Evolutionary conservation across 2,329 filamentous ascomycete genomes (phyloP).

Genomic region (Leptographium wingfieldii): DNA sequence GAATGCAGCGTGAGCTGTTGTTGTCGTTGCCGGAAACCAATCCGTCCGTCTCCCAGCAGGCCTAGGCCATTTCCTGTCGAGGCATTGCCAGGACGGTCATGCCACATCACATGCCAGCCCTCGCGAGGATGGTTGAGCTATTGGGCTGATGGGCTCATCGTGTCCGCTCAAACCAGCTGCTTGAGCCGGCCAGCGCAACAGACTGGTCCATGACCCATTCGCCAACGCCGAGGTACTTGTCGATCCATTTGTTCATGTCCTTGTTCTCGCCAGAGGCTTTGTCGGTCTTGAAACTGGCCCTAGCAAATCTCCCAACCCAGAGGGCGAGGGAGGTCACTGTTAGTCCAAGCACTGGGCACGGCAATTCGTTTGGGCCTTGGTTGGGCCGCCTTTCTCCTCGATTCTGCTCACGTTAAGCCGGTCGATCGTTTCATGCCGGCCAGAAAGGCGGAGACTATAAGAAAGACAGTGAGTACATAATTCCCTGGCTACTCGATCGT

Average conservation of each 20-base stretch:
- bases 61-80: too few species aligned
- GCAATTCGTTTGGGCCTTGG: neutral
- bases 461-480: neutral
- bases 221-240: conserved; percentile 85
- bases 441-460: conserved; percentile 79
- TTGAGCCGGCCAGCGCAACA: conserved; percentile 78
- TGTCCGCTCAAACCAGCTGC: conserved; percentile 82
- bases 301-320: conserved; percentile 26
- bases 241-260: conserved; percentile 76
- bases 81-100: too few species aligned
- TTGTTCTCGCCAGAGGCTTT: conserved; percentile 68
- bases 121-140: too few species aligned
- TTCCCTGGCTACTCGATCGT: neutral
- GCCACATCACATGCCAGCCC: neutral
- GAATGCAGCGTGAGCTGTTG: neutral
- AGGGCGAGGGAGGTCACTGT: conserved; percentile 24
- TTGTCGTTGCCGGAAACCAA: neutral
- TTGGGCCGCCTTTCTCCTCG: neutral
- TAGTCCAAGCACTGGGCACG: conserved; percentile 22
- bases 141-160: conserved; percentile 34
- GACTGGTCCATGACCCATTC: conserved; percentile 99
- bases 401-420: conserved; percentile 75
- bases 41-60: too few species aligned
- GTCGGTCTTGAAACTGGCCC: conserved; percentile 77
- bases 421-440: conserved; percentile 96